A percentile compares a stretch with the other conserved stretches of the same genome.
These are phyloP conservation scores for Porogramme epimiltina DNA, from an alignment of 1,284 basidiomycete species.

Conservation along the genomic window DNA sequence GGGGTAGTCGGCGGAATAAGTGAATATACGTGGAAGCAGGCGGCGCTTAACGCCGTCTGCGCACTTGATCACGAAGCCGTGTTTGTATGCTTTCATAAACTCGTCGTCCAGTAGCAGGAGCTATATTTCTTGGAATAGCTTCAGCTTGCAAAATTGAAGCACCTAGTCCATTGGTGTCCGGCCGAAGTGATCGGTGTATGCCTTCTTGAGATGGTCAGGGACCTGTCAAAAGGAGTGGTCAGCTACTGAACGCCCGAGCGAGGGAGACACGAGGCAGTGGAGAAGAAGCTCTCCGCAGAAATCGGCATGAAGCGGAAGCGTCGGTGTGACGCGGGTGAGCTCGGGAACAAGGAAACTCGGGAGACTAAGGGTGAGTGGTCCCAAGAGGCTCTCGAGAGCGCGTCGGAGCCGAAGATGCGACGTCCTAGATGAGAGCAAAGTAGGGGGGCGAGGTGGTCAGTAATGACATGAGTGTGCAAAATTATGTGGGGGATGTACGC, in stretches of 20 bases:
- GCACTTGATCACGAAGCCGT: conserved; percentile 30
- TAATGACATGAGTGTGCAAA: neutral
- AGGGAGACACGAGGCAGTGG: conserved; percentile 50
- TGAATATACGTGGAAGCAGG: conserved; percentile 21
- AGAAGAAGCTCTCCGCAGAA: conserved; percentile 63
- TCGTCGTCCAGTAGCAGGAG: conserved; percentile 25
- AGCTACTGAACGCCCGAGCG: neutral
- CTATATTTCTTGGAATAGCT: conserved; percentile 31
- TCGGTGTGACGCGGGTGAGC: conserved; percentile 83
- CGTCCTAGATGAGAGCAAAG: conserved; percentile 96
- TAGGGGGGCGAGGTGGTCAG: too few species aligned
- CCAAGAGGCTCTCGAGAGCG: conserved; percentile 68
- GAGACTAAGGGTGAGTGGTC: conserved; percentile 67
- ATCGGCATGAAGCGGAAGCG: conserved; percentile 77
- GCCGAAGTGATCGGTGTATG: neutral
- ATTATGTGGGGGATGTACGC: conserved; percentile 28
- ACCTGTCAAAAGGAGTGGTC: neutral
- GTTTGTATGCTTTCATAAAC: conserved; percentile 27
- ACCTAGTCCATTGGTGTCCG: neutral
- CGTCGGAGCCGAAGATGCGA: conserved; percentile 86
- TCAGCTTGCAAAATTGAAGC: conserved; percentile 23
- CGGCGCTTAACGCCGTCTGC: conserved; percentile 17
- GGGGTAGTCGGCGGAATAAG: conserved; percentile 35
- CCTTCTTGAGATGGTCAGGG: neutral
- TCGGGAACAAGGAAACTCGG: conserved; percentile 54